Base-by-base conservation (phyloP, 768 basidiomycete genomes). In the Russula virescens region DNA sequence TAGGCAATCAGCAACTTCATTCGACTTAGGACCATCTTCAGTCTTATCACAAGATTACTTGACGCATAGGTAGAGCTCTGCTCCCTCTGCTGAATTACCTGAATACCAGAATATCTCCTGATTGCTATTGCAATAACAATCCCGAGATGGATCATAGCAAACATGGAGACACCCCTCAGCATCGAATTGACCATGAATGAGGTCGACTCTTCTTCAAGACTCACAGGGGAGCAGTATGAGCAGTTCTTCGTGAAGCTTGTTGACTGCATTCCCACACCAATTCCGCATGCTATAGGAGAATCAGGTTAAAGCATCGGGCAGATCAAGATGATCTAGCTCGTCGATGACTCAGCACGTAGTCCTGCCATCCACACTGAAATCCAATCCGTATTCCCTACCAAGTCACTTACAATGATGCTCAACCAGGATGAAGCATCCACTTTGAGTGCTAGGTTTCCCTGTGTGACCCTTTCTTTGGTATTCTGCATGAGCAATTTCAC, bases 381-480 rank as follows among this genome's bases (percentile, higher is more conserved):
- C 76, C 86, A 89, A 70, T 79, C 83, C 40, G 88, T 85, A 65
- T 94, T 96, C 77, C 78, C 79, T 40, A 91, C 89, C 57, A 94
- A 93, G 76, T 63, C 76, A 19, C 87, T 98, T 67, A 89, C 83
- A 18, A 88, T 88, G 68, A 98, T 96, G 38, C 86, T 96, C 72
- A 99, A 98, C 81, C 92, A 95, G 78, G 96, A 98, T 68, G 96
- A 98, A 78, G 95, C 96, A 62, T 81, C 94, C 69, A 93, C 93
- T 8, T 91, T 95, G 51, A 96, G 96, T 46, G 91, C 95, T 55
- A 97, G 96, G 60, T 96, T 99, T 74, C 86, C 93, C 45, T 98
- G 96, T 73, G 96, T 96, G 26, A 93, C 92, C 81, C 87, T 96
- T 67, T 96, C 94, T 34, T 96, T 96, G 69, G 87, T 94, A 56